A percentile compares a stretch with the other conserved stretches of the same genome.
phyloP scores from a whole-genome alignment of 164 flowering plant species.

The Aristolochia californica region DNA sequence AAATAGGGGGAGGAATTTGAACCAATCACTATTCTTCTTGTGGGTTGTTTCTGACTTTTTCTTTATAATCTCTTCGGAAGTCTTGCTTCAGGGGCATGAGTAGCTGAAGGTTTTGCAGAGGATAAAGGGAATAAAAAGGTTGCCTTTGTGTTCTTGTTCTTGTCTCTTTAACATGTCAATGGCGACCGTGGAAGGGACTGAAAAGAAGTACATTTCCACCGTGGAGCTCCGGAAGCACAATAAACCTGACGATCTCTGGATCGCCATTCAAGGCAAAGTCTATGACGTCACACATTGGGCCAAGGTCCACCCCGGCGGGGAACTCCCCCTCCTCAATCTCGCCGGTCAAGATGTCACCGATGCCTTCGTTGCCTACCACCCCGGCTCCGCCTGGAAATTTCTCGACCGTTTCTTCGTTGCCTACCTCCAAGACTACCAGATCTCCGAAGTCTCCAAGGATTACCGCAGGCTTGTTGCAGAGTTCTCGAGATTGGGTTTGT shows the following conservation, averaged over 20 bases:
- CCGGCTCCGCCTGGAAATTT: slow-evolving; percentile 59
- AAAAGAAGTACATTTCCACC: slow-evolving; percentile 41
- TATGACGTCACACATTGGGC: slow-evolving; percentile 70
- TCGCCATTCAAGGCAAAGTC: slow-evolving; percentile 75
- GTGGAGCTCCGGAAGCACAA: slow-evolving; percentile 52
- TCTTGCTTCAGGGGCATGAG: background rate
- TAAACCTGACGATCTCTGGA: slow-evolving; percentile 69
- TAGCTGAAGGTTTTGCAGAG: background rate
- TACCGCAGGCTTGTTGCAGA: slow-evolving; percentile 44
- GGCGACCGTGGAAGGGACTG: slow-evolving; percentile 10
- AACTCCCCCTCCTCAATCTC: slow-evolving; percentile 38
- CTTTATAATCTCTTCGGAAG: background rate
- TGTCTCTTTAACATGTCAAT: background rate
- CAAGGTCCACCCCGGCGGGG: slow-evolving; percentile 74
- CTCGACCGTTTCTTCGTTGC: slow-evolving; percentile 56
- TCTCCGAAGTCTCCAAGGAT: slow-evolving; percentile 64
- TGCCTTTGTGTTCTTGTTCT: background rate
- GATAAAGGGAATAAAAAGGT: background rate
- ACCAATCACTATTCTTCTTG: background rate
- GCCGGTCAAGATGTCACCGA: slow-evolving; percentile 80
- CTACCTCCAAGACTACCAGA: slow-evolving; percentile 35
- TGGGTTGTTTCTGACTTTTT: background rate
- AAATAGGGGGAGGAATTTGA: background rate
- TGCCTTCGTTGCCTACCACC: slow-evolving; percentile 71
- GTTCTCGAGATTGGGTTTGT: slow-evolving; percentile 45